A percentile compares a stretch with the other conserved stretches of the same genome.
Evolutionary conservation across 2,329 filamentous ascomycete species (phyloP).

Genomic region (Aspergillus bombycis): DNA sequence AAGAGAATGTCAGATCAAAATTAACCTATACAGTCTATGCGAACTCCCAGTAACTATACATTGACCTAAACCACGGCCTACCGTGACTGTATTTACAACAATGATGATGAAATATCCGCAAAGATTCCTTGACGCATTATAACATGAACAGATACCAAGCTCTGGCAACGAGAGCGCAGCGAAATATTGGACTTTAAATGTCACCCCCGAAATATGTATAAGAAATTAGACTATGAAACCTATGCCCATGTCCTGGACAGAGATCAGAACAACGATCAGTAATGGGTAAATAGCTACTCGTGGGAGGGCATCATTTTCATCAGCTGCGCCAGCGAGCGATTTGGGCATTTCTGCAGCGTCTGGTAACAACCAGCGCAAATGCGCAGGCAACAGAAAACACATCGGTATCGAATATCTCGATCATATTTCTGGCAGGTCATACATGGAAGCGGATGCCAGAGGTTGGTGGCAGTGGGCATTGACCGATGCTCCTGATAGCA

Average conservation of each 20-base stretch:
- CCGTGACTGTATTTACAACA: neutral
- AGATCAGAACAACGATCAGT: neutral
- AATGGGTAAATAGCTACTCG: neutral
- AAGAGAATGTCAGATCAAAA: neutral
- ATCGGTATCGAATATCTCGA: conserved; percentile 41
- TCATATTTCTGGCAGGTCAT: conserved; percentile 48
- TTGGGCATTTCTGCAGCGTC: conserved; percentile 35
- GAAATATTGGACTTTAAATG: neutral
- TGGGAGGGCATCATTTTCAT: conserved; percentile 27
- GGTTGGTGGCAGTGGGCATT: conserved; percentile 41
- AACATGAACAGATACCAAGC: neutral
- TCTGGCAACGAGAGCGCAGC: neutral
- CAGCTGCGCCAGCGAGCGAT: conserved; percentile 38
- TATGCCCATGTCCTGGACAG: neutral
- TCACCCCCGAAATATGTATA: neutral
- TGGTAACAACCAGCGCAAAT: conserved; percentile 42
- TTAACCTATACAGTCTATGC: neutral
- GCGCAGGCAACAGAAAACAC: conserved; percentile 47
- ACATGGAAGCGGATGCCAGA: conserved; percentile 46
- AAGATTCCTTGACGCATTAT: neutral
- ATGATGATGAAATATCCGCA: neutral
- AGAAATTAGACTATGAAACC: neutral
- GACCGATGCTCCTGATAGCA: conserved; percentile 45
- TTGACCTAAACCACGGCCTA: neutral
- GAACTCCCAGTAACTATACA: neutral